Percentiles rank a stretch among this genome's conserved stretches.
phyloP scores from a whole-genome alignment of 495 filamentous ascomycete species.

The Hypomontagnella monticulosa region DNA sequence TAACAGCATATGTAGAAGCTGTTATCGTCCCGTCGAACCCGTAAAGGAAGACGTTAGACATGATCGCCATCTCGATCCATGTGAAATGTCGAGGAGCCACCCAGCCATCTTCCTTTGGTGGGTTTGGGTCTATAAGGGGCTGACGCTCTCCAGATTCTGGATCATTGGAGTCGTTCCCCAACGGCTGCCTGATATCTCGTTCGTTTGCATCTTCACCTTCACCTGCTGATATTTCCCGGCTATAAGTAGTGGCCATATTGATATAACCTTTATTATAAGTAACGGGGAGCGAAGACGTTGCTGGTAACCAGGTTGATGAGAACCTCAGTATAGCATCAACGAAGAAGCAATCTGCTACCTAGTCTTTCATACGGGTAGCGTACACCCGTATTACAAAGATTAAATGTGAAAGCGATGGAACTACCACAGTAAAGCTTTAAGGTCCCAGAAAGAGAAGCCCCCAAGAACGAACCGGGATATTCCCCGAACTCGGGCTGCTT shows the following conservation, averaged over 20 bases:
- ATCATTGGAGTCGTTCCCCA: constrained; percentile 31
- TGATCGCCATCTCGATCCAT: constrained; percentile 65
- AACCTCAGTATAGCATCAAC: too few relatives aligned
- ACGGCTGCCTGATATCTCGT: not conserved
- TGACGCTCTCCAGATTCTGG: constrained; percentile 45
- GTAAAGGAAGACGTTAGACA: constrained; percentile 72
- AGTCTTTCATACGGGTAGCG: too few relatives aligned
- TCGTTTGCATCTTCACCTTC: not conserved
- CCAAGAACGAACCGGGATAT: not conserved
- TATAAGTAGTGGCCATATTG: too few relatives aligned
- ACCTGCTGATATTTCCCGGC: too few relatives aligned
- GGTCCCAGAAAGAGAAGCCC: not conserved
- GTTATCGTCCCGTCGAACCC: constrained; percentile 75
- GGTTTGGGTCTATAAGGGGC: constrained; percentile 50
- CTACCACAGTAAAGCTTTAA: not conserved
- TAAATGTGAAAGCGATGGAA: too few relatives aligned
- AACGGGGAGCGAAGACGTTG: too few relatives aligned
- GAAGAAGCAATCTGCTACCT: too few relatives aligned
- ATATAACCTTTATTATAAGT: too few relatives aligned
- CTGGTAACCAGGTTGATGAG: too few relatives aligned
- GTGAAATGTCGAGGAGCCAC: constrained; percentile 49
- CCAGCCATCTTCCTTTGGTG: constrained; percentile 47
- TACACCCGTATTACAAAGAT: too few relatives aligned
- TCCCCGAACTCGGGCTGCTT: constrained; percentile 26
- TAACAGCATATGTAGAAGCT: constrained; percentile 71